These are phyloP conservation scores for Diddensiella caesifluorescens DNA, from an alignment of 805 yeast species.

Conservation along the genomic window DNA sequence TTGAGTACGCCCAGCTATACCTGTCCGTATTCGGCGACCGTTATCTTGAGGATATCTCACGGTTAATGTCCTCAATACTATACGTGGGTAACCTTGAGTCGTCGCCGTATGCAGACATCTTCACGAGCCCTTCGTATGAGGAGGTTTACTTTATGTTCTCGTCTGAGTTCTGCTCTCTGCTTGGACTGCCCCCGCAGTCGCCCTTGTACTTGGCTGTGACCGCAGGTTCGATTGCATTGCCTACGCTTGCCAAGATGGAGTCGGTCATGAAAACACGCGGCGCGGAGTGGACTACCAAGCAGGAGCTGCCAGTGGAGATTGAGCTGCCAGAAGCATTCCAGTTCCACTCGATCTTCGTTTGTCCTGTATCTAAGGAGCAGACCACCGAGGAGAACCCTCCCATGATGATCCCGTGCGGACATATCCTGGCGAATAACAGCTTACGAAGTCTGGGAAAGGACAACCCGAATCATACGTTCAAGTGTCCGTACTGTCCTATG, in stretches of 20 bases:
- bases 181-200: conserved; percentile 49
- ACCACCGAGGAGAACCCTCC: conserved; percentile 59
- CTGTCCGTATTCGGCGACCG: conserved; percentile 38
- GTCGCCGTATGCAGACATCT: conserved; percentile 15
- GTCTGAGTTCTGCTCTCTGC: conserved; percentile 44
- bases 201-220: conserved; percentile 46
- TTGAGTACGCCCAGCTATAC: conserved; percentile 40
- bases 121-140: conserved; percentile 30
- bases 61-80: conserved; percentile 39
- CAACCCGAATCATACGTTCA: conserved; percentile 43
- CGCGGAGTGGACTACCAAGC: conserved; percentile 50
- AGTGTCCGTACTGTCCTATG: conserved; percentile 69
- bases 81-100: conserved; percentile 18
- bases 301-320: conserved; percentile 61
- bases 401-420: conserved; percentile 57
- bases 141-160: conserved; percentile 36
- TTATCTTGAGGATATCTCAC: conserved; percentile 41
- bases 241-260: conserved; percentile 46
- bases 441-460: conserved; percentile 42
- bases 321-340: conserved; percentile 47
- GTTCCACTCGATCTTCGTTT: conserved; percentile 62
- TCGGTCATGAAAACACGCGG: conserved; percentile 36
- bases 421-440: conserved; percentile 53
- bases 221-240: conserved; percentile 51
- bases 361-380: conserved; percentile 67